Percentiles rank a stretch among this genome's conserved stretches.
These are phyloP conservation scores for Suillus fuscotomentosus DNA, from an alignment of 768 basidiomycete species.

Conservation along the genomic window DNA sequence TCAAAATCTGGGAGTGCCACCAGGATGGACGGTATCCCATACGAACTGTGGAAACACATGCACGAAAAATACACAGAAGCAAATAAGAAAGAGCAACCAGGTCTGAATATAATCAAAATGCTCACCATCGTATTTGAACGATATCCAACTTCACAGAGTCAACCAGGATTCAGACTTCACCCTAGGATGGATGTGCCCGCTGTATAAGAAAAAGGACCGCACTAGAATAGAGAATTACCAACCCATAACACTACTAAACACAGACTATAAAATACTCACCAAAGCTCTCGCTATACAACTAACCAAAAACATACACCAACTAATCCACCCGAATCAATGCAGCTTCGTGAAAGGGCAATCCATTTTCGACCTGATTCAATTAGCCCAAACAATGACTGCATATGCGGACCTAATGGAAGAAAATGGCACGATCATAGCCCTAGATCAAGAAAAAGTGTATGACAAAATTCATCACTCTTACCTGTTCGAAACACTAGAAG, in stretches of 20 bases:
- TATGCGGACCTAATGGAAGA: constrained; percentile 21
- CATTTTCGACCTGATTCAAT: constrained; percentile 32
- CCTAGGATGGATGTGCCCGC: no score
- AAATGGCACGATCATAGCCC: constrained; percentile 26
- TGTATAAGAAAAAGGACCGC: no score
- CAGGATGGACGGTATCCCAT: constrained; percentile 23
- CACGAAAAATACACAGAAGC: background rate
- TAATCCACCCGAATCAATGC: constrained; percentile 35
- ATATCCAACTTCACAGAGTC: constrained; percentile 17
- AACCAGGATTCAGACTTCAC: rapidly evolving
- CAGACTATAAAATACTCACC: no score
- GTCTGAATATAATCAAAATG: constrained; percentile 9
- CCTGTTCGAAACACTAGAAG: constrained; percentile 25
- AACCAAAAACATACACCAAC: no score
- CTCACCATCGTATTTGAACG: constrained; percentile 9
- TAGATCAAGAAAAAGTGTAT: constrained; percentile 31
- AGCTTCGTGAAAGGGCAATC: constrained; percentile 35
- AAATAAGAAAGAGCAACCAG: background rate
- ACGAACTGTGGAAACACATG: constrained; percentile 25
- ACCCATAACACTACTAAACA: no score
- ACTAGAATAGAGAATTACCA: no score
- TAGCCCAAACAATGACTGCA: constrained; percentile 23
- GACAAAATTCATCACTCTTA: constrained; percentile 24
- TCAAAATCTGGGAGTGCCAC: constrained; percentile 20
- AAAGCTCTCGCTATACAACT: no score